A percentile compares a stretch with the other conserved stretches of the same genome.
Evolutionary conservation across 1,139 yeast species (phyloP).

Genomic region (Geotrichum histeridarum): DNA sequence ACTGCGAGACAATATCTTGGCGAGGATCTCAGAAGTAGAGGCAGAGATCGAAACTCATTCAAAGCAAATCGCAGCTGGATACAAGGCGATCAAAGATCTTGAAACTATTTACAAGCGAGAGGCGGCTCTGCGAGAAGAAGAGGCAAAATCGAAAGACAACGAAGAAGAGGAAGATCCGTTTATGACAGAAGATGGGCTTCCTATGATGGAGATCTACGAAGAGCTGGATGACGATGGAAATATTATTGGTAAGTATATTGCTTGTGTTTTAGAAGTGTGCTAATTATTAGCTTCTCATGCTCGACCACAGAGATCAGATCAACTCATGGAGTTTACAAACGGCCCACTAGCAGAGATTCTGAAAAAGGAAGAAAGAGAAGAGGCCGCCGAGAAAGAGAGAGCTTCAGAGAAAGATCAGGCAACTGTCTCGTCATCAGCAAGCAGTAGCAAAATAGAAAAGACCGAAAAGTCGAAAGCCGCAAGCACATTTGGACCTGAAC

Average conservation of each 20-base stretch:
- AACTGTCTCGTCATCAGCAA: constrained; percentile 3
- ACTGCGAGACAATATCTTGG: constrained; percentile 35
- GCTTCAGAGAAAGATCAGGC: neutral
- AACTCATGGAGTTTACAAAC: constrained; percentile 27
- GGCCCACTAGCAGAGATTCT: constrained; percentile 20
- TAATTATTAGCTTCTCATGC: constrained; percentile 26
- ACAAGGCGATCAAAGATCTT: constrained; percentile 39
- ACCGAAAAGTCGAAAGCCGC: constrained; percentile 12
- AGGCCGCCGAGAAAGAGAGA: neutral
- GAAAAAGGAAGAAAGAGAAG: constrained; percentile 13
- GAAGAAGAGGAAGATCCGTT: constrained; percentile 21
- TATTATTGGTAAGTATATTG: constrained; percentile 38
- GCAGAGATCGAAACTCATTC: constrained; percentile 41
- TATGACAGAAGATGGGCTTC: constrained; percentile 46
- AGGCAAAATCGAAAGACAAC: constrained; percentile 10
- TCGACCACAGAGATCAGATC: constrained; percentile 28
- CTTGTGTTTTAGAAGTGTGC: neutral
- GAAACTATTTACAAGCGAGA: constrained; percentile 20
- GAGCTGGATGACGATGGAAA: constrained; percentile 79
- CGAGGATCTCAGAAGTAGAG: constrained; percentile 50
- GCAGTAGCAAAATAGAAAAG: constrained; percentile 14
- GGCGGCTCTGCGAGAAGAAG: constrained; percentile 17
- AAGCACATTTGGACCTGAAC: constrained; percentile 23
- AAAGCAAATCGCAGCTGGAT: constrained; percentile 45
- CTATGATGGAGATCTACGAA: constrained; percentile 78